Evolutionary conservation across 441 rosid species (phyloP), one percentile per base, ranked within the genome.

Genomic region (Lepidium campestre): DNA sequence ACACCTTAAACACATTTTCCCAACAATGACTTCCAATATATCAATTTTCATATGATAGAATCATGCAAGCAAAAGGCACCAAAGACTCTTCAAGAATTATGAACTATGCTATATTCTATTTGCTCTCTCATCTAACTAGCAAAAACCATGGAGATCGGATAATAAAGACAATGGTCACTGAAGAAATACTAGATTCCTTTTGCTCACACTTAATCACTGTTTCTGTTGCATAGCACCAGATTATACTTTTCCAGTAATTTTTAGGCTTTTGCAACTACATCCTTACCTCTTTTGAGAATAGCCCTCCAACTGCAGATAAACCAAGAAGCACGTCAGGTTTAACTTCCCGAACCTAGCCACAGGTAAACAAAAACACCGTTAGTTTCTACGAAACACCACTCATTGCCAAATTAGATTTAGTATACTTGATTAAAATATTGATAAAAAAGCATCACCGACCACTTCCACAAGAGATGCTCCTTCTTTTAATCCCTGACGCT

Each of bases 321-420:
- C 99, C 99, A 77, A 95, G 98, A 75, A 95, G 98, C 73, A 95
- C 98, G 78, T 95, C 97, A 65, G 97, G 98, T 80, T 90, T 88
- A 77, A 95, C 99, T 79, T 83, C 85, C 47, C 78, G 85, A 78
- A 95, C 97, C 99, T 95, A 81, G 77, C 72, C 36, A 65, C 61
- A 67, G 12, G 55, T 20, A 65, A 67, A 40, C 44, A 62, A n/a
- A 57, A 34, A 67, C 13, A 57, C 37, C 2, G 15, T 67, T 65
- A 66, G 45, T 55, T 45, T 50, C 35, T 48, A 1, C 20, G 23
- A 19, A 46, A 23, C 42, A 58, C 48, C 32, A 54, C 49, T 20
- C 57, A 45, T 17, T 59, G 50, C 57, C 36, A 69, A 62, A 62
- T 23, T 50, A 45, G 62, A 46, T 48, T 31, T 49, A 49, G 53